Evolutionary conservation across 768 basidiomycete genomes (phyloP), one percentile per base, ranked within the genome.

Genomic region (Rhodotorula babjevae): DNA sequence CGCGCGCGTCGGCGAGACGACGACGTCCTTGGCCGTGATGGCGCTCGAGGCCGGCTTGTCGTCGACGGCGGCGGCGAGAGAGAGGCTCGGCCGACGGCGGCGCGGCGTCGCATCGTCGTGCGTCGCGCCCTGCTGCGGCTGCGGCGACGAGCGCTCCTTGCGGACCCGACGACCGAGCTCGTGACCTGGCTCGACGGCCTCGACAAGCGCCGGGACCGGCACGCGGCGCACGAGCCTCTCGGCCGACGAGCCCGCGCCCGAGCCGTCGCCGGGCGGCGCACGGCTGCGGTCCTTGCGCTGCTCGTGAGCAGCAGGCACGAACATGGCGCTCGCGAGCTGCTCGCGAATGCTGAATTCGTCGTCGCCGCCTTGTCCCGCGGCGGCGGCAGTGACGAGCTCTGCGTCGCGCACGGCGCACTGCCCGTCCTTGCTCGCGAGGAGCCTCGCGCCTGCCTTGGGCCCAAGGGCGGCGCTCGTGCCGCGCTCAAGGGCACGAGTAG

Each of bases 341-440:
- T n/a, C 53, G n/a, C 29, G n/a, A 14, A 55, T 55, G 50, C 36
- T 25, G 16, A 67, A 61, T 3, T 67, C 58, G 18, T 44, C 50
- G 27, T 11, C 31, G 6, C 14, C 14, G 7, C 15, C 14, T 46
- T 14, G 9, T 42, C 9, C 42, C 42, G 44, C 11, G 31, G 23
- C 50, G 15, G 47, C 21, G 4, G 47, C 47, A 2, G 15, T 27
- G 31, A 9, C 46, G 6, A 47, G 11, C 65, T 42, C 44, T 2
- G 65, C 65, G 27, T 67, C 52, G 7, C 60, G 40, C n/a, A 44
- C 42, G 3, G 67, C 60, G 3, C 53, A 42, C 12, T 47, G 59
- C n/a, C 52, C 67, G 6, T 55, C 52, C 6, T n/a, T 27, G 21
- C 67, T 68, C 29, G 60, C 61, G 40, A 68, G 53, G 29, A 68